These are phyloP conservation scores for Penicillium sp. DNA, from an alignment of 2,329 filamentous ascomycete species.

Conservation along the genomic window DNA sequence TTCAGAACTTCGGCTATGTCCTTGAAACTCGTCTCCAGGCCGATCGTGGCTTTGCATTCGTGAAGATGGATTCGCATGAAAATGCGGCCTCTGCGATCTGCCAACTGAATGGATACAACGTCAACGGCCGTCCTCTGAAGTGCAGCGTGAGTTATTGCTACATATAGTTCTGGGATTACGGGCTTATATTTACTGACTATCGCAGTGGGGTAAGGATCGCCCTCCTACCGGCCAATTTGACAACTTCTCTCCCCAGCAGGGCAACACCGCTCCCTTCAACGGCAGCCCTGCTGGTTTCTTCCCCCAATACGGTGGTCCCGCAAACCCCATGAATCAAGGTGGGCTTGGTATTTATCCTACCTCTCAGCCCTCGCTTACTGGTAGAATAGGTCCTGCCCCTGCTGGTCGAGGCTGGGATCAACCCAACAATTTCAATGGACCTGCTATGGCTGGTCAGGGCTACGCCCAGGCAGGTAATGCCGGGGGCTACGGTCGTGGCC, in stretches of 20 bases:
- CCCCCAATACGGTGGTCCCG: conserved; percentile 78
- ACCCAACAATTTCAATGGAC: conserved; percentile 44
- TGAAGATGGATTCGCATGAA: conserved; percentile 99
- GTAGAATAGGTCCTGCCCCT: conserved; percentile 49
- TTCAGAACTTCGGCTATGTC: conserved; percentile 98
- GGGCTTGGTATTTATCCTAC: conserved; percentile 13
- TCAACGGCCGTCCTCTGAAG: conserved; percentile 94
- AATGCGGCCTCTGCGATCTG: conserved; percentile 98
- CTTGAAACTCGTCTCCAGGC: conserved; percentile 97
- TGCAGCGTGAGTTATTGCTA: conserved; percentile 78
- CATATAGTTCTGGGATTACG: background rate
- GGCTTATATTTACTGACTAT: conserved; percentile 28
- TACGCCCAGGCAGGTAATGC: conserved; percentile 70
- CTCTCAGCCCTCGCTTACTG: conserved; percentile 10
- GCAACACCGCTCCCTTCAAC: conserved; percentile 60
- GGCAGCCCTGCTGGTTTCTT: conserved; percentile 82
- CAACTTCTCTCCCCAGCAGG: conserved; percentile 73
- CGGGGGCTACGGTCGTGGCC: conserved; percentile 79
- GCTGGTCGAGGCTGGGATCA: conserved; percentile 58
- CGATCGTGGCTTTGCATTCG: conserved; percentile 95
- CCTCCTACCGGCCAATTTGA: conserved; percentile 80
- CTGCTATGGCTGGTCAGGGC: conserved; percentile 44
- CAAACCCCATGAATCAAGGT: conserved; percentile 60
- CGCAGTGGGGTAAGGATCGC: conserved; percentile 98
- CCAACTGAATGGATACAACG: conserved; percentile 95